Evolutionary conservation across 2,329 filamentous ascomycete genomes (phyloP).

Genomic region (Fonsecaea pedrosoi): DNA sequence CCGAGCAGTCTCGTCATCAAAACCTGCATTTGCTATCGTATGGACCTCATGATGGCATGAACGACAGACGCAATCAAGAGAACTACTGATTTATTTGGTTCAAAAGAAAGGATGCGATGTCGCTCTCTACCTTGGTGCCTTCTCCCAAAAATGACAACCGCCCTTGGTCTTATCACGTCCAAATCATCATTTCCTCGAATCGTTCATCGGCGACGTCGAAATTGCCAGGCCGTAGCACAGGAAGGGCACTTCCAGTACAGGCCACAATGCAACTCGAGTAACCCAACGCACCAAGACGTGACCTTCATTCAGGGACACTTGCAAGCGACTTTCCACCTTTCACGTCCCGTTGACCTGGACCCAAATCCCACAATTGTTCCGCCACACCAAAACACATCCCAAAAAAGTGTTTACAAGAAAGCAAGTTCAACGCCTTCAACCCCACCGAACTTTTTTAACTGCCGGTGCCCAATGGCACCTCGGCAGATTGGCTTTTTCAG

Average conservation of each 20-base stretch:
- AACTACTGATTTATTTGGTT: constrained; percentile 9
- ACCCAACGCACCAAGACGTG: not conserved
- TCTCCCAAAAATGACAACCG: not conserved
- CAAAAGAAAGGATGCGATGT: constrained; percentile 8
- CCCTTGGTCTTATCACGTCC: not conserved
- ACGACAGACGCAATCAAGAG: constrained; percentile 1
- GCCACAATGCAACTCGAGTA: constrained; percentile 22
- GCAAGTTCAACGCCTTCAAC: constrained; percentile 12
- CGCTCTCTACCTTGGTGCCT: constrained; percentile 3
- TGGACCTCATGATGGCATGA: constrained; percentile 14
- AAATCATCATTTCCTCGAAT: constrained; percentile 1
- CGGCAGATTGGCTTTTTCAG: not conserved
- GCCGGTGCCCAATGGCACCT: constrained; percentile 8
- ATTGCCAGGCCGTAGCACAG: constrained; percentile 20
- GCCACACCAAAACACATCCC: constrained; percentile 5
- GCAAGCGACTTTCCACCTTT: constrained; percentile 4
- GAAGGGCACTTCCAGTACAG: constrained; percentile 7
- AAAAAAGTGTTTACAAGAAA: constrained; percentile 25
- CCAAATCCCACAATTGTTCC: constrained; percentile 14
- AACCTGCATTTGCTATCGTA: constrained; percentile 18
- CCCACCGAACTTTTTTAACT: constrained; percentile 25
- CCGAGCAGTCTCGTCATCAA: constrained; percentile 3
- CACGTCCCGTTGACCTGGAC: not conserved
- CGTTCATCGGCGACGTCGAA: not conserved
- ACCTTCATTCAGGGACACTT: not conserved